Percentiles rank a stretch among this genome's conserved stretches.
Evolutionary conservation across 768 basidiomycete genomes (phyloP).

Genomic region (Boletus reticulatus): DNA sequence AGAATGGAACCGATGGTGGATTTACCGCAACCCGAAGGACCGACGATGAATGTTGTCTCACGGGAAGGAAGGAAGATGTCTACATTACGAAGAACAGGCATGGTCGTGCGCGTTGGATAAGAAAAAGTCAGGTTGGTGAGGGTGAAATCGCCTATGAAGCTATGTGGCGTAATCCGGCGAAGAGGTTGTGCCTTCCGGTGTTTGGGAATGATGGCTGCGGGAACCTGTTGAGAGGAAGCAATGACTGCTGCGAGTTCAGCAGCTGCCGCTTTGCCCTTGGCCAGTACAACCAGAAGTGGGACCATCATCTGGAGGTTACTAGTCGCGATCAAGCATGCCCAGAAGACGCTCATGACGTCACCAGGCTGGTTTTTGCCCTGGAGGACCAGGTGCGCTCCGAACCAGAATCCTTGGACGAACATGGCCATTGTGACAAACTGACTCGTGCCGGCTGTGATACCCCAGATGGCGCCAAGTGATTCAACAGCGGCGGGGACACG

Average conservation of each 20-base stretch:
- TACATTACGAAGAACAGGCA: slow-evolving; percentile 56
- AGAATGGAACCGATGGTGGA: slow-evolving; percentile 64
- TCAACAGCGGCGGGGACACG: slow-evolving; percentile 47
- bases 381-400: slow-evolving; percentile 85
- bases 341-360: slow-evolving; percentile 94
- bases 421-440: slow-evolving; percentile 88
- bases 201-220: slow-evolving; percentile 19
- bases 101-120: slow-evolving; percentile 69
- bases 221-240: slow-evolving; percentile 35
- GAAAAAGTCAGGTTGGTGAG: slow-evolving; percentile 61
- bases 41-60: slow-evolving; percentile 80
- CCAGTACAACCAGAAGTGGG: slow-evolving; percentile 70
- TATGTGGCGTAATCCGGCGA: slow-evolving; percentile 62
- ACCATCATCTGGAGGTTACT: slow-evolving; percentile 86
- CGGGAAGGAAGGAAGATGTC: slow-evolving; percentile 66
- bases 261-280: slow-evolving; percentile 55
- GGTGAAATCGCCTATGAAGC: slow-evolving; percentile 69
- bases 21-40: slow-evolving; percentile 77
- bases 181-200: slow-evolving; percentile 32
- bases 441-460: slow-evolving; percentile 57
- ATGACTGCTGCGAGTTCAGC: slow-evolving; percentile 27
- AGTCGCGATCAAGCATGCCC: slow-evolving; percentile 92
- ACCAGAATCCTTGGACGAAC: slow-evolving; percentile 99
- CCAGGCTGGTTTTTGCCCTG: slow-evolving; percentile 66
- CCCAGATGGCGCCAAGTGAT: slow-evolving; percentile 72